Conservation (phyloP, 306 rosid species). For the Vigna nakashimae region DNA sequence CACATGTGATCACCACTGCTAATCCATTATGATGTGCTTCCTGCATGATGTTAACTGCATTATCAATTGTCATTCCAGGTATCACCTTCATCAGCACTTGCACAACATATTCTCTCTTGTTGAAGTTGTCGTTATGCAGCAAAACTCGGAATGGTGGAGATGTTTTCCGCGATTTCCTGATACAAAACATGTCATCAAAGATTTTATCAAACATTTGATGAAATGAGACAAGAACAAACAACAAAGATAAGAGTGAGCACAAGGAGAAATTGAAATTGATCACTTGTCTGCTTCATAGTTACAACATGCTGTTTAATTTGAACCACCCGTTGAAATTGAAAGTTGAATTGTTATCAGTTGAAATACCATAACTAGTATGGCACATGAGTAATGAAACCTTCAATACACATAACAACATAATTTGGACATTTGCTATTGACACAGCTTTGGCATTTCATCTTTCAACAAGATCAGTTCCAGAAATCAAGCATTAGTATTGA, state of each 20-base stretch:
- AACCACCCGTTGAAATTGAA: neutral
- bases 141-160: constrained; percentile 87
- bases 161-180: constrained; percentile 77
- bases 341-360: constrained; percentile 1
- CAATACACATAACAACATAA: neutral
- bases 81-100: constrained; percentile 97
- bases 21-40: constrained; percentile 90
- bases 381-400: neutral
- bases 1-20: constrained; percentile 84
- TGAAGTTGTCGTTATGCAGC: constrained; percentile 84
- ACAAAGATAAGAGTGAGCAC: neutral
- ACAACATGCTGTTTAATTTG: neutral
- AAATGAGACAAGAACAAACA: constrained; percentile 17
- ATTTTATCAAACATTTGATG: constrained; percentile 3
- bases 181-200: constrained; percentile 27
- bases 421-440: neutral
- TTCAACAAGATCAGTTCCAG: neutral
- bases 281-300: neutral
- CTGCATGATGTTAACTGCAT: constrained; percentile 91
- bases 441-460: neutral
- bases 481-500: neutral
- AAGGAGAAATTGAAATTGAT: neutral
- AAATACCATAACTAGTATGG: neutral
- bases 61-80: constrained; percentile 92
- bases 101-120: constrained; percentile 92